Evolutionary conservation across 2,329 filamentous ascomycete species (phyloP), one percentile per base, ranked within the genome.

Genomic region (Nemania diffusa): DNA sequence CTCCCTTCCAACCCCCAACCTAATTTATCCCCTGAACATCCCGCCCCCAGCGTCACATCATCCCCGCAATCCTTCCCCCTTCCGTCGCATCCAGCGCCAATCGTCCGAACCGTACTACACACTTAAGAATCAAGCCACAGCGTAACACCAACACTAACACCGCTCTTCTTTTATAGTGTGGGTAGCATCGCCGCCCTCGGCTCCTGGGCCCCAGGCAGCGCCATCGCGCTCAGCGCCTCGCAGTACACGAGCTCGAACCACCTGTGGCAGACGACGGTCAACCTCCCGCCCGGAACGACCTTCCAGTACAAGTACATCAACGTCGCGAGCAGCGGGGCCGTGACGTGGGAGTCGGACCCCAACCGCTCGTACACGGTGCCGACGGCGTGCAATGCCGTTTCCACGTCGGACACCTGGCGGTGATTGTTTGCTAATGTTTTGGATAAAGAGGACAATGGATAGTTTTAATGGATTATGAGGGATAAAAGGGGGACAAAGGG

Each of bases 241-340:
- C 71, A 80, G 27, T 90, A 88, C 72, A 86, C 84, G 2, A 70
- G 73, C 32, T 75, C 75, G 27, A 83, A 86, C 70, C 84, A 81
- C 3, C 67, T 87, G 3, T 90, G 87, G 87, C 80, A 74, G 24
- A 80, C 73, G 0, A 83, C 81, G 0, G 73, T 88, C 17, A 79
- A 75, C 24, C 71, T 90, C 5, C 73, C 82, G 0, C 79, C 85
- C 0, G 85, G 84, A 0, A 79, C 78, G 0, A 77, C 73, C 1
- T 78, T 89, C 40, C 71, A 83, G 73, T 89, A 88, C 73, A 88
- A 89, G 74, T 90, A 84, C 73, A 81, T 89, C 68, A 82, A 82
- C 70, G 81, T 86, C 44, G 79, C 78, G 53, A 76, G 74, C 15
- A 79, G 81, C 65, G 84, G 85, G 1, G 77, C 74, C 0, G 78